Conservation (phyloP, 2,329 filamentous ascomycete species). For the Didymellaceae sp. region DNA sequence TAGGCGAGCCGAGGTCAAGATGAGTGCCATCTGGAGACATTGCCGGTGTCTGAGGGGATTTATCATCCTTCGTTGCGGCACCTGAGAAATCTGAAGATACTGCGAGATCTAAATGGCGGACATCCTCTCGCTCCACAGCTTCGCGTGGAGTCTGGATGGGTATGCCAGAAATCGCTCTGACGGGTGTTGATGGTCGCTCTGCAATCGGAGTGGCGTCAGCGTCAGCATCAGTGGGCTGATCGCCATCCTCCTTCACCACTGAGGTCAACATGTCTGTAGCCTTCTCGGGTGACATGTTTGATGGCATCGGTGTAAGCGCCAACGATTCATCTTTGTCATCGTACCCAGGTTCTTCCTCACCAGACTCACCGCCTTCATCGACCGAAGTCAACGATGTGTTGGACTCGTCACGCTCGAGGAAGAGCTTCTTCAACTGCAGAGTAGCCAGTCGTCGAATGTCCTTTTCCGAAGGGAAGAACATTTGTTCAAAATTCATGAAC, state of each 20-base stretch:
- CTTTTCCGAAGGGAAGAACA: constrained; percentile 93
- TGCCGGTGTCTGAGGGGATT: constrained; percentile 37
- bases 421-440: constrained; percentile 92
- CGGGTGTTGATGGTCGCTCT: constrained; percentile 18
- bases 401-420: constrained; percentile 83
- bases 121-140: constrained; percentile 58
- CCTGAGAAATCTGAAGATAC: constrained; percentile 52
- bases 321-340: constrained; percentile 42
- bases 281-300: constrained; percentile 64
- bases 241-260: constrained; percentile 65
- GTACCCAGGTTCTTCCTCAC: constrained; percentile 36
- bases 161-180: constrained; percentile 22
- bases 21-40: constrained; percentile 25
- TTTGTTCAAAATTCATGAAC: constrained; percentile 88
- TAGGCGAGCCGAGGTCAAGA: constrained; percentile 37
- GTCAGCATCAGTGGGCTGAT: constrained; percentile 15
- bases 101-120: constrained; percentile 68
- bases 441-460: constrained; percentile 92
- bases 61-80: constrained; percentile 27
- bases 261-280: constrained; percentile 69
- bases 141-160: constrained; percentile 42
- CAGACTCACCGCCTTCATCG: constrained; percentile 67
- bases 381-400: constrained; percentile 74
- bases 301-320: constrained; percentile 43
- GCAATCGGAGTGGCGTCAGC: constrained; percentile 7